Percentiles rank a stretch among this genome's conserved stretches.
Evolutionary conservation across 306 rosid species (phyloP).

Genomic region (Cercis canadensis): DNA sequence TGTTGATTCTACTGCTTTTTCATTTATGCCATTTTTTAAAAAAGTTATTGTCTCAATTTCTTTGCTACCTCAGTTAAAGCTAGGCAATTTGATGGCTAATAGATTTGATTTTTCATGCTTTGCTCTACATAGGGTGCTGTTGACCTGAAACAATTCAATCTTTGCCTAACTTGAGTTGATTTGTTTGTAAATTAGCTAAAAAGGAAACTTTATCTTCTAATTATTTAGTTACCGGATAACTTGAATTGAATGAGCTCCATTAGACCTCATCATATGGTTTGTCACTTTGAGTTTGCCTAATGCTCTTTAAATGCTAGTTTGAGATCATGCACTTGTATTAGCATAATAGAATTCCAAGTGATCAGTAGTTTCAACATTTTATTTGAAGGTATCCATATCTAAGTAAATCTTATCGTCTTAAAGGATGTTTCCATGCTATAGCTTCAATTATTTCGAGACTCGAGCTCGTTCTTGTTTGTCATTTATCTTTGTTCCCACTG

Average conservation of each 20-base stretch:
- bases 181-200: neutral
- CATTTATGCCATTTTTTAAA: neutral
- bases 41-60: neutral
- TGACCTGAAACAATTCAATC: neutral
- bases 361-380: neutral
- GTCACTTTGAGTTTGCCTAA: neutral
- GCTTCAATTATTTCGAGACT: neutral
- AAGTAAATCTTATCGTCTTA: no score
- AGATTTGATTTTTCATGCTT: neutral
- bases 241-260: neutral
- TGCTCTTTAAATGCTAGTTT: neutral
- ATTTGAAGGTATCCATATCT: neutral
- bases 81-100: neutral
- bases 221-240: neutral
- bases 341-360: neutral
- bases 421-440: constrained; percentile 1
- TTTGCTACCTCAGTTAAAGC: neutral
- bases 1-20: no score
- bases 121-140: neutral
- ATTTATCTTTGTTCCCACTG: neutral
- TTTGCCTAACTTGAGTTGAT: neutral
- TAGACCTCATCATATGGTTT: neutral
- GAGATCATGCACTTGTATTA: neutral
- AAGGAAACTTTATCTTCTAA: neutral
- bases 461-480: constrained; percentile 10